Conservation (phyloP, 2,329 filamentous ascomycete species). For the Alternaria arbusti region DNA sequence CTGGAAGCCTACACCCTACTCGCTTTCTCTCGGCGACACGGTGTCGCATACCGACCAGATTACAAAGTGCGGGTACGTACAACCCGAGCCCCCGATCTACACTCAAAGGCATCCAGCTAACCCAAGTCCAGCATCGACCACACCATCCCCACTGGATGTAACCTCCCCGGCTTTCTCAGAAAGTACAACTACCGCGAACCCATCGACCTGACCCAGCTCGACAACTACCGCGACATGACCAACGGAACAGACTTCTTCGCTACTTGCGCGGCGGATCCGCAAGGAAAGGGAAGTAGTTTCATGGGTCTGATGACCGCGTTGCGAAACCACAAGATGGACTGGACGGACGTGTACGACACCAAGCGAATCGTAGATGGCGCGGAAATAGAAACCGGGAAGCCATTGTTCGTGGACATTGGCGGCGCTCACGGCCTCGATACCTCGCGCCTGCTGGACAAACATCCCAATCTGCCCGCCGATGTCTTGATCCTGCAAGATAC, state of each 20-base stretch:
- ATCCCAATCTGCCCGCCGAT: not conserved
- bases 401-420: slow-evolving; percentile 1
- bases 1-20: slow-evolving; percentile 10
- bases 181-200: slow-evolving; percentile 9
- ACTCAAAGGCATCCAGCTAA: not conserved
- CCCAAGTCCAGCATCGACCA: not conserved
- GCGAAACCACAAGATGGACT: slow-evolving; percentile 6
- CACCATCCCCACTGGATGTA: not conserved
- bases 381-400: not conserved
- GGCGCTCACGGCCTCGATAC: slow-evolving; percentile 2
- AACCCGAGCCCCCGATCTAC: not conserved
- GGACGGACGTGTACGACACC: slow-evolving; percentile 8
- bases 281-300: slow-evolving; percentile 8
- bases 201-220: not conserved
- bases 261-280: slow-evolving; percentile 1
- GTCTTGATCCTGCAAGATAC: slow-evolving; percentile 5
- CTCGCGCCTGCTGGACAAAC: not conserved
- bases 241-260: slow-evolving; percentile 3
- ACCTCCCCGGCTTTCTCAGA: slow-evolving; percentile 3
- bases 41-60: slow-evolving; percentile 6
- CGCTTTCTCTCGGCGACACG: slow-evolving; percentile 4
- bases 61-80: slow-evolving; percentile 1
- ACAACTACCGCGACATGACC: slow-evolving; percentile 11
- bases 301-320: not conserved
- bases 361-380: not conserved